Evolutionary conservation across 371 early-diverging fungal genomes (phyloP).

Genomic region (Apophysomyces variabilis): DNA sequence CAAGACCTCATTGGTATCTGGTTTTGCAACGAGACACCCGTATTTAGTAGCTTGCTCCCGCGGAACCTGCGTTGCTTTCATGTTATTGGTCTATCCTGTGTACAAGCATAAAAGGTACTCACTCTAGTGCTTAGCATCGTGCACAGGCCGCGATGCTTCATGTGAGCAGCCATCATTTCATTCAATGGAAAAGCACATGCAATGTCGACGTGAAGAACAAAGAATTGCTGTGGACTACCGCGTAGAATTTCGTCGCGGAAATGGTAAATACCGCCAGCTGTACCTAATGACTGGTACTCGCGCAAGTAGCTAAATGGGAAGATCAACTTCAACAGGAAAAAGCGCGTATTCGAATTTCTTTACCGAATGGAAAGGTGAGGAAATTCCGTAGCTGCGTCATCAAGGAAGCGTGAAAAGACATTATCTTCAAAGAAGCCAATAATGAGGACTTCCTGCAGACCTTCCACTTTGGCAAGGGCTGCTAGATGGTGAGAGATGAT

Average conservation of each 20-base stretch:
- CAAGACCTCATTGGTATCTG: slow-evolving; percentile 82
- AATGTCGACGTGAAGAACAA: slow-evolving; percentile 96
- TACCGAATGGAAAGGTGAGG: slow-evolving; percentile 85
- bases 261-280: slow-evolving; percentile 97
- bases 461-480: slow-evolving; percentile 85
- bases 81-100: neutral
- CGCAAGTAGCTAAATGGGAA: slow-evolving; percentile 80
- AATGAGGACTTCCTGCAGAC: slow-evolving; percentile 90
- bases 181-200: slow-evolving; percentile 91
- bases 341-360: slow-evolving; percentile 4
- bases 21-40: slow-evolving; percentile 92
- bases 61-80: slow-evolving; percentile 53
- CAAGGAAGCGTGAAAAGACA: slow-evolving; percentile 87
- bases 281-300: slow-evolving; percentile 95
- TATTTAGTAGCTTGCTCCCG: slow-evolving; percentile 81
- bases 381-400: slow-evolving; percentile 83
- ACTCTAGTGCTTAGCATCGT: slow-evolving; percentile 89
- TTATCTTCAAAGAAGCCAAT: slow-evolving; percentile 96
- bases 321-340: neutral
- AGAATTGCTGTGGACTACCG: slow-evolving; percentile 88
- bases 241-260: slow-evolving; percentile 96
- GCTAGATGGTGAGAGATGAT: slow-evolving; percentile 95
- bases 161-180: slow-evolving; percentile 85
- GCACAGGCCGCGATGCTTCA: slow-evolving; percentile 76
- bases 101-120: neutral